Percentiles rank a stretch among this genome's conserved stretches.
Evolutionary conservation across 352 stramenopile species (phyloP).

Genomic region (Globisporangium polare): DNA sequence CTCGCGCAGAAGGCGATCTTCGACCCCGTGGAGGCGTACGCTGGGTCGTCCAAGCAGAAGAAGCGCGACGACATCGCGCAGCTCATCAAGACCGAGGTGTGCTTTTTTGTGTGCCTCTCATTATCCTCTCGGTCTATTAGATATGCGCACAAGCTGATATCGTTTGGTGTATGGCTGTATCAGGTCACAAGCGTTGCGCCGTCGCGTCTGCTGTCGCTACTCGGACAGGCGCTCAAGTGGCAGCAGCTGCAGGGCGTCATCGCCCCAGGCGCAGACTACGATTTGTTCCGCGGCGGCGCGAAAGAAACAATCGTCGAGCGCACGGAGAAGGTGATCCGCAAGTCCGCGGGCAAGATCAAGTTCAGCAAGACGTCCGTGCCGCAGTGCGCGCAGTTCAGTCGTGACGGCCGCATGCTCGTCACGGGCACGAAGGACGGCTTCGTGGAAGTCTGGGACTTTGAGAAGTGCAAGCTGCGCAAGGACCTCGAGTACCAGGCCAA

Average conservation of each 20-base stretch:
- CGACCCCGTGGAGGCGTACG: slow-evolving; percentile 67
- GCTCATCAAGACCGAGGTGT: slow-evolving; percentile 65
- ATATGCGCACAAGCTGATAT: background rate
- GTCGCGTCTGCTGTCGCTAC: slow-evolving; percentile 82
- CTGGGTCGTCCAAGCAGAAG: slow-evolving; percentile 68
- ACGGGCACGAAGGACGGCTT: slow-evolving; percentile 94
- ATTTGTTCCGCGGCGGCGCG: slow-evolving; percentile 71
- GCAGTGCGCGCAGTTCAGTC: slow-evolving; percentile 85
- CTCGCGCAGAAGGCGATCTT: slow-evolving; percentile 66
- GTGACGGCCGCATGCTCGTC: slow-evolving; percentile 85
- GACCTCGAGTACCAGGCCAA: slow-evolving; percentile 93
- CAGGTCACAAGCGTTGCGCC: slow-evolving; percentile 65
- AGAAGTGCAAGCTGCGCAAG: slow-evolving; percentile 87
- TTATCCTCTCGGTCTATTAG: background rate
- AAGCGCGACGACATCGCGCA: slow-evolving; percentile 74
- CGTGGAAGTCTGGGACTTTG: slow-evolving; percentile 92
- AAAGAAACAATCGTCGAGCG: slow-evolving; percentile 59
- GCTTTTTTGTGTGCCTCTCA: background rate
- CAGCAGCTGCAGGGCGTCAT: slow-evolving; percentile 80
- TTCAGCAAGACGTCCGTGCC: slow-evolving; percentile 83
- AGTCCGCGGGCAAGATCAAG: slow-evolving; percentile 83
- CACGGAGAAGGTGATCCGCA: slow-evolving; percentile 58
- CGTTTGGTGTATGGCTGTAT: background rate
- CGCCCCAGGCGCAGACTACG: slow-evolving; percentile 56
- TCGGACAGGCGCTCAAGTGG: slow-evolving; percentile 90